Percentiles rank a stretch among this genome's conserved stretches.
Conservation (phyloP, 23 red algal genomes). For the Gracilaria gracilis region DNA sequence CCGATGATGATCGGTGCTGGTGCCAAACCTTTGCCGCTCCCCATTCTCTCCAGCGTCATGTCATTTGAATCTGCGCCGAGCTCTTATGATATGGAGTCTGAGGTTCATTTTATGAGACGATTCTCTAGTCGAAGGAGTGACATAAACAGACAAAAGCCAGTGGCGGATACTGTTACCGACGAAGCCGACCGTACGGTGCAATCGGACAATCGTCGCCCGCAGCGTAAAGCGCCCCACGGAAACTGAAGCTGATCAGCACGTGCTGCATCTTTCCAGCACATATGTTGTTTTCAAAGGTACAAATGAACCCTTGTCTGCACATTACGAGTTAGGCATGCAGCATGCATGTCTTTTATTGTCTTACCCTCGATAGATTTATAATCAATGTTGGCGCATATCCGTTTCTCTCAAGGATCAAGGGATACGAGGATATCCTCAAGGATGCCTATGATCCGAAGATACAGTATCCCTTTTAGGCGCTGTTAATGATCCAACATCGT, state of each 20-base stretch:
- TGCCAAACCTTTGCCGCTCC: not conserved
- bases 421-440: too few relatives aligned
- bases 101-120: constrained; percentile 15
- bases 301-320: too few relatives aligned
- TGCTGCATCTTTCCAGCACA: too few relatives aligned
- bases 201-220: not conserved
- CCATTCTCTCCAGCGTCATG: not conserved
- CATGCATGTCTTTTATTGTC: too few relatives aligned
- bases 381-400: too few relatives aligned
- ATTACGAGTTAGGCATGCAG: too few relatives aligned
- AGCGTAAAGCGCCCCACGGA: not conserved
- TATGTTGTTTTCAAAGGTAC: too few relatives aligned
- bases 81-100: constrained; percentile 5
- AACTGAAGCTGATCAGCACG: not conserved
- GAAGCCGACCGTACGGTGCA: not conserved
- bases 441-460: too few relatives aligned
- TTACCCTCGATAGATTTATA: too few relatives aligned
- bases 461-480: too few relatives aligned
- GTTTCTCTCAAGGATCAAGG: too few relatives aligned
- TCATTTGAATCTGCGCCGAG: not conserved
- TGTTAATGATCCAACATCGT: too few relatives aligned
- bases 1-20: not conserved
- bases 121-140: not conserved
- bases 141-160: not conserved
- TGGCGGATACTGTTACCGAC: not conserved